Evolutionary conservation across 1,284 basidiomycete genomes (phyloP), one percentile per base, ranked within the genome.

Genomic region (Stygiomarasmius scandens): DNA sequence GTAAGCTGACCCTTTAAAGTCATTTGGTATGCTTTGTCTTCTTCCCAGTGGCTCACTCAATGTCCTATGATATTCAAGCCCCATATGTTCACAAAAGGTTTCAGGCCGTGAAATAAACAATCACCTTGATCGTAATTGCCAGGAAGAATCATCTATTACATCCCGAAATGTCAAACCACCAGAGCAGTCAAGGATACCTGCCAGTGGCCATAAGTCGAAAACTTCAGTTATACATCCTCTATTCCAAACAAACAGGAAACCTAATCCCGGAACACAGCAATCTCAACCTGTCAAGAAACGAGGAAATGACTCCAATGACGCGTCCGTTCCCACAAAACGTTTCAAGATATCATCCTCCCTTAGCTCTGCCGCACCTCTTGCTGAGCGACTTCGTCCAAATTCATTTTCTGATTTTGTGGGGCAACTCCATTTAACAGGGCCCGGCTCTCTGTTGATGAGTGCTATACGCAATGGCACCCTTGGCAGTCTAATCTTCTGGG

Each of bases 401-500:
- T 69, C 69, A 8, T 69, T 92, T n/a, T 78, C 78, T 1, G 84
- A 90, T 6, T 87, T 88, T 62, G 76, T 90, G 46, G 90, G 90
- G 9, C 90, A 92, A 64, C 68, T 71, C n/a, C 83, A 89, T 65
- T 64, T 90, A 44, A 81, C 78, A 1, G 81, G 77, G 3, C 72
- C 77, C 1, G 76, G 79, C 29, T 84, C 83, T 4, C 66, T 87
- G 44, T 73, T 92, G 27, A 76, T 80, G 62, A 77, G 72, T 49
- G 66, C 84, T 29, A 67, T 86, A 5, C 72, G 74, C 38, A 71
- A 67, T 24, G 82, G 80, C 3, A 75, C 77, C 2, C 67, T 77
- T n/a, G 85, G 84, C n/a, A 85, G 84, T 58, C 74, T 86, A 53
- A 82, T 89, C 58, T 76, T 89, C 49, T 92, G 90, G 90, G 89